Base-by-base conservation (phyloP, 2,329 filamentous ascomycete species). In the Neopestalotiopsis rosae region DNA sequence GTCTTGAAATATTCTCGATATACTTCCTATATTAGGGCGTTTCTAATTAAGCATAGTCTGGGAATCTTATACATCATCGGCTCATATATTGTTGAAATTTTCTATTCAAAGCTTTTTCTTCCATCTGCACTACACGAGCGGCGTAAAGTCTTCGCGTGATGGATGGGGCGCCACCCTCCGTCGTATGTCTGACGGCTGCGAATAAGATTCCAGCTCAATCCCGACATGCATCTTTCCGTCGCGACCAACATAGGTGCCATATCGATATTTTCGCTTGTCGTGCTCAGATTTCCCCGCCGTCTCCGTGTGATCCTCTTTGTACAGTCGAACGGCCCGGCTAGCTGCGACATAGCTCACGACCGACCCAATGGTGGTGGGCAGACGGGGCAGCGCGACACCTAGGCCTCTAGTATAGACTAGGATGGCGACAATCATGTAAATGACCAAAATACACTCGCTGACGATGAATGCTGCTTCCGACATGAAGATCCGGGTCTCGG, bases 401-500 rank as follows among this genome's bases (percentile, higher is more conserved):
- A 52, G 34, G 7, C 61, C 61, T 34, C 28, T 30, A 0, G 14
- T 52, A 30, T 64, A 64, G 5, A 64, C 61, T 2, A 64, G 12
- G 2, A 64, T 4, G 20, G 40, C 61, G 6, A 64, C 40, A 17
- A 38, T 32, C 1, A 64, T 64, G 20, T 64, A 38, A 0, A 52
- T 30, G 20, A 20, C 34, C 38, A 64, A 14, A 1, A 64, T 64
- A 1, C 5, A 34, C 4, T 45, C 5, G 40, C 61, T 64, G 3
- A 64, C 61, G 3, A 14, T 13, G 38, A 64, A n/a, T 1, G 61
- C 61, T 12, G n/a, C 9, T 0, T 32, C 24, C 1, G 61, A 64
- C 61, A 64, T 64, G 61, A 64, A 64, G 2, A 64, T 64, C 3
- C 61, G 38, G 2, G 42, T 64, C 40, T 64, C 61, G n/a, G 38